These are phyloP conservation scores for Eremomyces bilateralis DNA, from an alignment of 495 filamentous ascomycete species.

Conservation along the genomic window DNA sequence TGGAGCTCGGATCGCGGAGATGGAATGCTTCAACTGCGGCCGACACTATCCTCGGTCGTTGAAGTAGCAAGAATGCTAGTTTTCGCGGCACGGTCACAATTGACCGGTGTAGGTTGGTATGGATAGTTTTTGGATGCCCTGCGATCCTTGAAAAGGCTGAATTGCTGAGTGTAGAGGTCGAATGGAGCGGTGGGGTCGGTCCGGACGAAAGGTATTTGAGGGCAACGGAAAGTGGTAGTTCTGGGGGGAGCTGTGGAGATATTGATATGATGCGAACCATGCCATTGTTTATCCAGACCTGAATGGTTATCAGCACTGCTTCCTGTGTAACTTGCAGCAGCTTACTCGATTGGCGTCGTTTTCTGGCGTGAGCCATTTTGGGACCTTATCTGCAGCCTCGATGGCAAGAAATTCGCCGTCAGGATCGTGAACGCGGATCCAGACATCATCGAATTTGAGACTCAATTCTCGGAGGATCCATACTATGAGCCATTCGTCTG, in stretches of 20 bases:
- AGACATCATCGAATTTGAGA: slow-evolving; percentile 47
- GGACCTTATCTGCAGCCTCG: slow-evolving; percentile 75
- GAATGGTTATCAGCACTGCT: too few relatives aligned
- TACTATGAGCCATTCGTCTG: slow-evolving; percentile 94
- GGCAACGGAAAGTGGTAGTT: too few relatives aligned
- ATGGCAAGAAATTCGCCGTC: slow-evolving; percentile 92
- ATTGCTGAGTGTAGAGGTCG: slow-evolving; percentile 51
- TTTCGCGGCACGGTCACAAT: slow-evolving; percentile 55
- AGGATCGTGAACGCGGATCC: slow-evolving; percentile 63
- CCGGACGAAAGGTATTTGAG: too few relatives aligned
- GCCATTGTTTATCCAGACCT: slow-evolving; percentile 34
- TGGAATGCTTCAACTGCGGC: slow-evolving; percentile 84
- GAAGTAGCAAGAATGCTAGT: slow-evolving; percentile 59
- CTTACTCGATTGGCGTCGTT: slow-evolving; percentile 59
- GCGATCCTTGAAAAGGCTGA: slow-evolving; percentile 68
- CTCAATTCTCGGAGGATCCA: slow-evolving; percentile 73
- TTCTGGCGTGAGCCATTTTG: slow-evolving; percentile 82
- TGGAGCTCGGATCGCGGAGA: slow-evolving; percentile 59
- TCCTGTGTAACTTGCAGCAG: too few relatives aligned
- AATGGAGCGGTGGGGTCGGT: too few relatives aligned
- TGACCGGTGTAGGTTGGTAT: slow-evolving; percentile 47
- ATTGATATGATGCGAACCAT: slow-evolving; percentile 46
- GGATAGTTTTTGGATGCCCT: slow-evolving; percentile 58
- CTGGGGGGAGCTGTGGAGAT: too few relatives aligned
- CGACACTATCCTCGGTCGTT: slow-evolving; percentile 48